These are phyloP conservation scores for Sphaerobolus stellatus DNA, from an alignment of 1,284 basidiomycete genomes.

Conservation along the genomic window DNA sequence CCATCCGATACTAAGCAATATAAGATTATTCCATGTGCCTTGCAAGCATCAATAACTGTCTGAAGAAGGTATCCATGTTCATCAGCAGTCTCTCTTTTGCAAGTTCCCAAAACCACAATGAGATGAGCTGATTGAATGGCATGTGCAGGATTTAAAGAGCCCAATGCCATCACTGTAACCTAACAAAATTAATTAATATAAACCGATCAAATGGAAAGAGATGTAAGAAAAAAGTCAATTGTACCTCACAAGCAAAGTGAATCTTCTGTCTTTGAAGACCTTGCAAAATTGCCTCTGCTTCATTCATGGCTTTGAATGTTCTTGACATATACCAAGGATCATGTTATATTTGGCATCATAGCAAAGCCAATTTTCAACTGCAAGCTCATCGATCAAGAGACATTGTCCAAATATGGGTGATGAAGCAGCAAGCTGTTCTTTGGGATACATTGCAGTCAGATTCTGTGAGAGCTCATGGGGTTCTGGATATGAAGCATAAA, in stretches of 20 bases:
- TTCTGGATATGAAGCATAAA: background rate
- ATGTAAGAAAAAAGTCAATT: background rate
- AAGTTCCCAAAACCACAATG: constrained; percentile 30
- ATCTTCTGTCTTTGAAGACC: constrained; percentile 21
- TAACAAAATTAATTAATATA: constrained; percentile 18
- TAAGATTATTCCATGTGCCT: background rate
- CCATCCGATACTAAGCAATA: constrained; percentile 33
- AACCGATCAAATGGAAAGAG: background rate
- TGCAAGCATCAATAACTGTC: constrained; percentile 20
- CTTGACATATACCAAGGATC: constrained; percentile 33
- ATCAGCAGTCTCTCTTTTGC: constrained; percentile 28
- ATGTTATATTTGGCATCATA: constrained; percentile 27
- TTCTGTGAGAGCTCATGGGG: background rate
- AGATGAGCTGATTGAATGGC: constrained; percentile 26
- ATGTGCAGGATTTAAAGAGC: constrained; percentile 20
- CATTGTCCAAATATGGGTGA: no score
- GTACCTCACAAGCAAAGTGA: constrained; percentile 31
- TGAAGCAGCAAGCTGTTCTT: no score
- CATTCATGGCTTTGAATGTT: constrained; percentile 23
- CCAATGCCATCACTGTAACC: constrained; percentile 29
- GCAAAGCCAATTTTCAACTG: constrained; percentile 21
- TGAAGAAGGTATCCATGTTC: constrained; percentile 26
- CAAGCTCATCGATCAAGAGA: constrained; percentile 30
- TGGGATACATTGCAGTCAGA: no score
- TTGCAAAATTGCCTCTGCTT: constrained; percentile 26